Percentiles rank a stretch among this genome's conserved stretches.
Conservation (phyloP, 768 basidiomycete species). For the Sporobolomyces phaffii region DNA sequence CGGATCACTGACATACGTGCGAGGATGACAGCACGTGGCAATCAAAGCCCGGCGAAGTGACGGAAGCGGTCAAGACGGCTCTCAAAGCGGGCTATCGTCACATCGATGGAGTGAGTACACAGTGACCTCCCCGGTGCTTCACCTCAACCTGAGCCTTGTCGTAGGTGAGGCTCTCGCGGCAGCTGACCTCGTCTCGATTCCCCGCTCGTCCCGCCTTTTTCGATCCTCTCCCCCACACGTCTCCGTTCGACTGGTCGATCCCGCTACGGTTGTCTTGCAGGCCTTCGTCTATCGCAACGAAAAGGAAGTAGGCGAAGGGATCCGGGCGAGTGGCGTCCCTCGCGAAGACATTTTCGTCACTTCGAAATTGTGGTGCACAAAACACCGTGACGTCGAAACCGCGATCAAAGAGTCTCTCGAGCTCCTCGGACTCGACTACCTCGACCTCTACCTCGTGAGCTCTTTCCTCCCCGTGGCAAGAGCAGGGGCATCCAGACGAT, state of each 20-base stretch:
- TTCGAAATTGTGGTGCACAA: slow-evolving; percentile 49
- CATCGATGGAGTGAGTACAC: slow-evolving; percentile 55
- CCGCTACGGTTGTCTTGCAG: slow-evolving; percentile 24
- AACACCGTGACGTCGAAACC: slow-evolving; percentile 57
- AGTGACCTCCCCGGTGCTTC: no score
- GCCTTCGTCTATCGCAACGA: slow-evolving; percentile 56
- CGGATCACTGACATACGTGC: neutral
- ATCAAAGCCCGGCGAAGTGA: slow-evolving; percentile 54
- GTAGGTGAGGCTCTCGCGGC: slow-evolving; percentile 52
- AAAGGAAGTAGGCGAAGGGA: slow-evolving; percentile 71
- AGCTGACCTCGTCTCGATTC: no score
- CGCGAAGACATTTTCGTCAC: slow-evolving; percentile 73
- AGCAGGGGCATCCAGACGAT: no score
- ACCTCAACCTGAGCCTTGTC: neutral
- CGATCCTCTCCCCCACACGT: slow-evolving; percentile 6
- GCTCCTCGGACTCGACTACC: slow-evolving; percentile 64
- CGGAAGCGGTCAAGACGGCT: slow-evolving; percentile 68
- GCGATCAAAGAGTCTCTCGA: slow-evolving; percentile 66
- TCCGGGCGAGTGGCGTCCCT: slow-evolving; percentile 66
- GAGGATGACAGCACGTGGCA: slow-evolving; percentile 34
- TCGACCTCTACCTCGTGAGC: slow-evolving; percentile 57
- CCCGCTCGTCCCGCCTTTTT: neutral
- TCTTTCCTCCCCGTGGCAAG: no score
- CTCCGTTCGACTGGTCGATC: slow-evolving; percentile 28
- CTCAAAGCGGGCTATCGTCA: slow-evolving; percentile 60